Base-by-base conservation (phyloP, 2,329 filamentous ascomycete genomes). In the Cytospora piceicola region DNA sequence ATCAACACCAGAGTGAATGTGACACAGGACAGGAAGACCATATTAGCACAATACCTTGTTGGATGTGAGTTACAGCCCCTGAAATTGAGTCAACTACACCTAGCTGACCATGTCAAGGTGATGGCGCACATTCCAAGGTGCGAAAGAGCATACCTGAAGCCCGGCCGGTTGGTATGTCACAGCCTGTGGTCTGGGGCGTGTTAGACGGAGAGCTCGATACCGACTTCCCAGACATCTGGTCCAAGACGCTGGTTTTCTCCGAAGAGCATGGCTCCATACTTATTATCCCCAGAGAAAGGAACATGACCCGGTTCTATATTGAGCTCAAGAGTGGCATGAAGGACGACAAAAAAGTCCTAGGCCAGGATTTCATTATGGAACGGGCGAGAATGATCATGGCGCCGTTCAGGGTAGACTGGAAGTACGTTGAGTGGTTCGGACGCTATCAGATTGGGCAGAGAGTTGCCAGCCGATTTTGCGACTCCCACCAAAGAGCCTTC, bases 1-100 rank as follows among this genome's bases (percentile, higher is more conserved):
- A 75, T 84, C 70, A 83, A 83, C 69, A 84, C 82, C 71, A 80
- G 80, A 42, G 76, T 80, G 55, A 83, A 84, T 64, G 82, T 83
- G 56, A 84, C 77, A 29, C 82, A 83, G 68, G 81, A 84, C 65
- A 79, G 79, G 67, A 68, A 61, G 39, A 68, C 66, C 7, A 80
- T 89, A 46, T 77, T 84, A 52, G 81, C 88, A 1, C 82, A 87
- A 56, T 92, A 89, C 70, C 78, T 92, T 7, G 83, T 92, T 57
- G 90, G 90, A 68, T 92, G 90, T 81, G 72, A 78, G 78, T 74
- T 9, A 32, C 29, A n/a, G 20, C 59, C 12, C 60, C 32, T 27
- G 7, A 9, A 20, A 4, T 8, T n/a, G 64, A 29, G 24, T 49
- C 29, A 15, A 53, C 15, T 12, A 15, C 34, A 15, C 29, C 63